Percentiles rank a stretch among this genome's conserved stretches.
phyloP scores from a whole-genome alignment of 768 basidiomycete species.

The Boletus tylopilopsis region DNA sequence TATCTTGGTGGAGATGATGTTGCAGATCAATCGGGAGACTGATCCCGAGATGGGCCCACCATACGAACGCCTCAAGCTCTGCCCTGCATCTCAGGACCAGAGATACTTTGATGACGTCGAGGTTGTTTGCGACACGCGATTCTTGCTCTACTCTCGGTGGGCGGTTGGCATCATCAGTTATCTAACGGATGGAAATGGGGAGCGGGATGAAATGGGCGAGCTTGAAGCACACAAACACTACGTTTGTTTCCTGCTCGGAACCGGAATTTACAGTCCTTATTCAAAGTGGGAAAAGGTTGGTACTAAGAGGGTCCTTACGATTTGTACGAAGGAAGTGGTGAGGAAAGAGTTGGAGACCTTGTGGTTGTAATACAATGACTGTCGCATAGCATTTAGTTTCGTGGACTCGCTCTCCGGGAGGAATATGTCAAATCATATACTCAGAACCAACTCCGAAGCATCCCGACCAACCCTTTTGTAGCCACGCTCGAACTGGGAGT shows the following conservation, averaged over 20 bases:
- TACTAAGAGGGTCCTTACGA: conserved; percentile 1
- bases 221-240: background rate
- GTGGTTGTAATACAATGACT: too few relatives aligned
- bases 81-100: background rate
- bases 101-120: background rate
- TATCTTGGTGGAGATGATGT: conserved; percentile 6
- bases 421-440: too few relatives aligned
- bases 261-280: conserved; percentile 5
- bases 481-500: too few relatives aligned
- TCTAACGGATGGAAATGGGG: background rate
- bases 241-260: conserved; percentile 5
- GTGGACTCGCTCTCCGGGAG: too few relatives aligned
- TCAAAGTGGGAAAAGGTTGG: conserved; percentile 6
- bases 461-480: background rate
- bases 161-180: conserved; percentile 8
- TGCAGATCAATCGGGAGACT: background rate
- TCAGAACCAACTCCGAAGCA: too few relatives aligned
- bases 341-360: conserved; percentile 1
- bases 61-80: background rate
- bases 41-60: background rate
- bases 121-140: conserved; percentile 2
- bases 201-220: background rate
- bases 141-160: conserved; percentile 4
- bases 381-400: too few relatives aligned
- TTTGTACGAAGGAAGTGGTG: conserved; percentile 2